These are phyloP conservation scores for Backusella tarrabulga DNA, from an alignment of 192 early-diverging fungal genomes.

Conservation along the genomic window DNA sequence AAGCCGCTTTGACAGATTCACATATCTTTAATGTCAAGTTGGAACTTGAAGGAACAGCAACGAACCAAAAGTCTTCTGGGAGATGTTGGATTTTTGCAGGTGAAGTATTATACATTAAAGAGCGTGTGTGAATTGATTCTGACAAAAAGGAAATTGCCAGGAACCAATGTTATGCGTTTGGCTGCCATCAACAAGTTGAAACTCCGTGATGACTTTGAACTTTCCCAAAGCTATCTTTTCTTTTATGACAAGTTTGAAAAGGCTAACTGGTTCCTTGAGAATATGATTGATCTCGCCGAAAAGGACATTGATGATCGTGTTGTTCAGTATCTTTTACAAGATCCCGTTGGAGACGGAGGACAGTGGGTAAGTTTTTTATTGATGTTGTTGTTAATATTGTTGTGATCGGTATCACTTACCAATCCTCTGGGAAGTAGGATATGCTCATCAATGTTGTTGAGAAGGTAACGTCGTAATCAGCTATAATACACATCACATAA, in stretches of 20 bases:
- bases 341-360: slow-evolving; percentile 69
- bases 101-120: not conserved
- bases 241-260: slow-evolving; percentile 78
- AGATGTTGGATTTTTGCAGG: slow-evolving; percentile 87
- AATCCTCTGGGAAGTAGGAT: slow-evolving; percentile 25
- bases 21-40: slow-evolving; percentile 60
- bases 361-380: slow-evolving; percentile 48
- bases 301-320: slow-evolving; percentile 64
- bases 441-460: slow-evolving; percentile 77
- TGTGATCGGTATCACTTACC: no score
- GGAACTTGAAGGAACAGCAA: slow-evolving; percentile 50
- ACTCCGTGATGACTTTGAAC: slow-evolving; percentile 70
- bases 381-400: no score
- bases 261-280: slow-evolving; percentile 81
- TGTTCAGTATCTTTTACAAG: slow-evolving; percentile 66
- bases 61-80: slow-evolving; percentile 74
- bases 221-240: slow-evolving; percentile 73
- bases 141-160: not conserved
- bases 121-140: not conserved
- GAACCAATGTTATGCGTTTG: slow-evolving; percentile 65
- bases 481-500: no score
- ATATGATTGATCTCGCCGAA: slow-evolving; percentile 65
- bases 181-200: slow-evolving; percentile 61
- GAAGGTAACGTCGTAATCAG: slow-evolving; percentile 35
- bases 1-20: slow-evolving; percentile 47